phyloP scores from a whole-genome alignment of 140 eudicot species.

The Erigeron philadelphicus region DNA sequence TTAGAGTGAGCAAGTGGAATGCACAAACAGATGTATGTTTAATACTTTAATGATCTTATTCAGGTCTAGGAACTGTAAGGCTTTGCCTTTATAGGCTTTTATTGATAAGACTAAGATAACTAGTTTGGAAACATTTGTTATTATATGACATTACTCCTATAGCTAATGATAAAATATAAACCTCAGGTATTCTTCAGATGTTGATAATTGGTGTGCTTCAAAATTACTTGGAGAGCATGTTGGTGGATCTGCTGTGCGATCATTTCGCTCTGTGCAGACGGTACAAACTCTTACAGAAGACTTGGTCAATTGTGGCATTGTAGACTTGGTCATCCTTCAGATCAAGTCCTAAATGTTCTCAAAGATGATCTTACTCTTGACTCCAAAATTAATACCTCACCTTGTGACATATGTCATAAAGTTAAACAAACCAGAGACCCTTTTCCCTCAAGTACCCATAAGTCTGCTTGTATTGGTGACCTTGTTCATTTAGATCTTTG shows the following conservation, averaged over 20 bases:
- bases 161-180: slow-evolving; percentile 19
- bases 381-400: too few relatives aligned
- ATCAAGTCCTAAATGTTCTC: too few relatives aligned
- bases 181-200: slow-evolving; percentile 58
- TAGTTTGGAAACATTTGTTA: neutral
- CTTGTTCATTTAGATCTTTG: too few relatives aligned
- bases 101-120: neutral
- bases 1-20: too few relatives aligned
- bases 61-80: neutral
- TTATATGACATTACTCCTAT: neutral
- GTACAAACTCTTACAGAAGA: slow-evolving; percentile 41
- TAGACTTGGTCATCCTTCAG: too few relatives aligned
- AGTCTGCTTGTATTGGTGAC: too few relatives aligned
- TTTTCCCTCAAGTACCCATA: too few relatives aligned
- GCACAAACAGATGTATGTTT: too few relatives aligned
- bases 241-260: slow-evolving; percentile 96
- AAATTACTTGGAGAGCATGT: slow-evolving; percentile 96
- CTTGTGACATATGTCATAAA: too few relatives aligned
- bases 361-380: too few relatives aligned
- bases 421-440: too few relatives aligned
- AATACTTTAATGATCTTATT: neutral
- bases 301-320: too few relatives aligned
- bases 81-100: neutral
- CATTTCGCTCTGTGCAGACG: slow-evolving; percentile 65
- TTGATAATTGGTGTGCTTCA: slow-evolving; percentile 67